Conservation (phyloP, 345 rosid species). For the Cardamine chenopodiifolia region DNA sequence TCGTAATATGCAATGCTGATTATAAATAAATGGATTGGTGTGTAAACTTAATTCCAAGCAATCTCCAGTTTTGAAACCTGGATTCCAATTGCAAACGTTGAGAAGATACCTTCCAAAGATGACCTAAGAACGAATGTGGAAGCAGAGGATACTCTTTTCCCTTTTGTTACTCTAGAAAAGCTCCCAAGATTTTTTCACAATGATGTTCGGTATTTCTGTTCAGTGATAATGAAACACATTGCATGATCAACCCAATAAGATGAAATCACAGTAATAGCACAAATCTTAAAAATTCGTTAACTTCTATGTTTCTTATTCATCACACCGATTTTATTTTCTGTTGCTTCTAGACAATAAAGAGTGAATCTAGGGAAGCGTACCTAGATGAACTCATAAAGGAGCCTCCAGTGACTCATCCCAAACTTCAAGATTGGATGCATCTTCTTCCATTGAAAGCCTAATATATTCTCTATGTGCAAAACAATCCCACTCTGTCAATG, state of each 20-base stretch:
- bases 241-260: conserved; percentile 22
- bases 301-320: neutral
- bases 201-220: conserved; percentile 16
- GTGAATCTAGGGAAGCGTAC: conserved; percentile 36
- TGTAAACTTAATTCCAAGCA: conserved; percentile 22
- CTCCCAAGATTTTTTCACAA: conserved; percentile 14
- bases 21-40: conserved; percentile 16
- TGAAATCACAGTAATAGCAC: neutral
- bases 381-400: conserved; percentile 67
- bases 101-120: conserved; percentile 16
- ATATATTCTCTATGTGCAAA: conserved; percentile 98
- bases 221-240: conserved; percentile 15
- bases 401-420: conserved; percentile 99
- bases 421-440: conserved; percentile 90
- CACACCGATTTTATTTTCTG: neutral
- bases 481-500: conserved; percentile 97
- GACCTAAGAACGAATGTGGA: conserved; percentile 32
- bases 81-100: conserved; percentile 1
- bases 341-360: conserved; percentile 9
- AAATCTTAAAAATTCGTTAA: too few relatives aligned
- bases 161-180: conserved; percentile 5
- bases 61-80: conserved; percentile 3
- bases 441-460: conserved; percentile 98
- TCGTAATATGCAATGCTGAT: conserved; percentile 17
- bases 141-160: conserved; percentile 11